phyloP scores from a whole-genome alignment of 805 yeast genomes.

The Candida coleopterorum region DNA sequence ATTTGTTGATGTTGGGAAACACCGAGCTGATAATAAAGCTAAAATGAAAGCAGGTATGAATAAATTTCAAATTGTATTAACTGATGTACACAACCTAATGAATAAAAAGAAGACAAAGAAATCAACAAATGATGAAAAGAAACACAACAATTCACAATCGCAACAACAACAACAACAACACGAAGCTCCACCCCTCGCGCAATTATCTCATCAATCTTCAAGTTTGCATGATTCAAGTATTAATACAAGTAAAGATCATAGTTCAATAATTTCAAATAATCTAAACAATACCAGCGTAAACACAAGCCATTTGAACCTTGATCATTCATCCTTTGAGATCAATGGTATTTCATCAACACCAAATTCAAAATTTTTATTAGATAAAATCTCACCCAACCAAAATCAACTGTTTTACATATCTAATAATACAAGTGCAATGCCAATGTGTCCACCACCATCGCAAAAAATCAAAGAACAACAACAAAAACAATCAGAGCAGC shows the following conservation, averaged over 20 bases:
- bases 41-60: conserved; percentile 38
- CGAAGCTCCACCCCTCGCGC: not conserved
- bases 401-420: conserved; percentile 10
- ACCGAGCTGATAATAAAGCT: conserved; percentile 14
- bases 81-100: conserved; percentile 32
- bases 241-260: conserved; percentile 21
- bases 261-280: conserved; percentile 21
- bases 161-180: not conserved
- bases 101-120: conserved; percentile 14
- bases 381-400: conserved; percentile 35
- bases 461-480: conserved; percentile 8
- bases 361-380: conserved; percentile 35
- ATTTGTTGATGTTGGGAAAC: not conserved
- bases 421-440: conserved; percentile 8
- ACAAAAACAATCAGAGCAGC: too few relatives aligned
- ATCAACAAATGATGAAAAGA: not conserved
- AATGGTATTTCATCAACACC: conserved; percentile 37
- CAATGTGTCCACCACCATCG: conserved; percentile 26
- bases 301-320: conserved; percentile 31
- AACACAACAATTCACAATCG: not conserved
- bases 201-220: not conserved
- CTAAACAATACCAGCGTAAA: conserved; percentile 18
- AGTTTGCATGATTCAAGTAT: conserved; percentile 12
- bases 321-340: conserved; percentile 38
- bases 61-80: conserved; percentile 43